These are phyloP conservation scores for Chlorella sp. DNA, from an alignment of 139 green algal genomes.

Conservation along the genomic window DNA sequence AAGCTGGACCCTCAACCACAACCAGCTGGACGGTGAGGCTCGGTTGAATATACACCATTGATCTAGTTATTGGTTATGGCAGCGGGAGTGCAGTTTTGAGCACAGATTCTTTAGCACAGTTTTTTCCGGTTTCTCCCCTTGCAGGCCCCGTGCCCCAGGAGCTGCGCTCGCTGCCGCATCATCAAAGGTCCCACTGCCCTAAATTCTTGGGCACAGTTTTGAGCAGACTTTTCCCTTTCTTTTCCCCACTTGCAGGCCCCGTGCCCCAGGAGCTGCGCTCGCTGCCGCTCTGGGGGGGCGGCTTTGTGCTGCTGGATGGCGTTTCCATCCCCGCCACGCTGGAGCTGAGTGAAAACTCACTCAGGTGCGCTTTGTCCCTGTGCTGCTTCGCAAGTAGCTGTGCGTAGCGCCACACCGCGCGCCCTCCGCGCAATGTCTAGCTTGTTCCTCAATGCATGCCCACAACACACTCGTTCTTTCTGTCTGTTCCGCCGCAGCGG, in stretches of 20 bases:
- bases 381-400: not conserved
- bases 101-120: too few relatives aligned
- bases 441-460: not conserved
- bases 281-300: not conserved
- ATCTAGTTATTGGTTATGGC: too few relatives aligned
- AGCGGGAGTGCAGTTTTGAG: too few relatives aligned
- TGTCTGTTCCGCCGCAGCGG: not conserved
- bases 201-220: not conserved
- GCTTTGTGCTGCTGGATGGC: conserved; percentile 6
- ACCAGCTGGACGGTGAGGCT: not conserved
- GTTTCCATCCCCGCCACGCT: not conserved
- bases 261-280: not conserved
- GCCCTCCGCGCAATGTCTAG: not conserved
- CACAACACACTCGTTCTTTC: not conserved
- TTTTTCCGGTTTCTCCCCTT: not conserved
- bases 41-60: too few relatives aligned
- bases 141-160: not conserved
- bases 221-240: not conserved
- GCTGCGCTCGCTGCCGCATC: not conserved
- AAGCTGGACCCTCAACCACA: not conserved
- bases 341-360: conserved; percentile 9
- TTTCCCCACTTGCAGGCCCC: not conserved
- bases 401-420: not conserved
- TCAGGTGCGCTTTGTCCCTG: not conserved
- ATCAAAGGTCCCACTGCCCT: not conserved